Base-by-base conservation (phyloP, 345 rosid species). In the Cardamine resedifolia region DNA sequence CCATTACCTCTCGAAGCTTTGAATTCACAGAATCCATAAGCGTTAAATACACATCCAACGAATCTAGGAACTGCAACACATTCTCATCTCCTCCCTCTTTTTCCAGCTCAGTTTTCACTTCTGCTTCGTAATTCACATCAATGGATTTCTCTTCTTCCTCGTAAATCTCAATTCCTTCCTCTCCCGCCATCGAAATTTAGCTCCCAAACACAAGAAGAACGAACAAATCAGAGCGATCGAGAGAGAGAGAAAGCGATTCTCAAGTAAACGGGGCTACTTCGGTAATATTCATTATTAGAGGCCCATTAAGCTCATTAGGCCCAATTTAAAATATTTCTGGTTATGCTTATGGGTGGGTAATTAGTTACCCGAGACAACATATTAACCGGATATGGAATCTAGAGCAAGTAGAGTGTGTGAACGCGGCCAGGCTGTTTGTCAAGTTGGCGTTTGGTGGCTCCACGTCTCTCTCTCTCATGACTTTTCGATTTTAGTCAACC, bases 41-140 rank as follows among this genome's bases (percentile, higher is more conserved):
- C 23, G 80, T 75, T 21, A 88, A 63, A 70, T 95, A 95, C 24
- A 58, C 69, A 49, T 95, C 99, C 67, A 82, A 12, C 19, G 97
- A 95, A 85, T 95, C 99, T 62, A 88, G 79, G 69, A 95, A 88
- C 45, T 77, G 84, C 70, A 95, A 70, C 16, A 88, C 78, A 12
- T 66, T 67, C 65, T 80, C 80, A 14, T 82, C 81, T 62, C 38
- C 81, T 47, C 19, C 49, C 26, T n/a, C 66, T 10, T 72, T 44
- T 11, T 15, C 73, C 41, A 39, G 20, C 23, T 76, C 69, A 3
- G 18, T 14, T 49, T 64, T 52, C 24, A 48, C 27, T 58, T 28
- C 58, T 47, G 20, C 36, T 52, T 52, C 70, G 6, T 57, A 11
- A 26, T 10, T 47, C n/a, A 45, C 34, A 19, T 53, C 51, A 19